Evolutionary conservation across 176 grass and related monocot genomes (phyloP), one percentile per base, ranked within the genome.

Genomic region (Thinopyrum elongatum): DNA sequence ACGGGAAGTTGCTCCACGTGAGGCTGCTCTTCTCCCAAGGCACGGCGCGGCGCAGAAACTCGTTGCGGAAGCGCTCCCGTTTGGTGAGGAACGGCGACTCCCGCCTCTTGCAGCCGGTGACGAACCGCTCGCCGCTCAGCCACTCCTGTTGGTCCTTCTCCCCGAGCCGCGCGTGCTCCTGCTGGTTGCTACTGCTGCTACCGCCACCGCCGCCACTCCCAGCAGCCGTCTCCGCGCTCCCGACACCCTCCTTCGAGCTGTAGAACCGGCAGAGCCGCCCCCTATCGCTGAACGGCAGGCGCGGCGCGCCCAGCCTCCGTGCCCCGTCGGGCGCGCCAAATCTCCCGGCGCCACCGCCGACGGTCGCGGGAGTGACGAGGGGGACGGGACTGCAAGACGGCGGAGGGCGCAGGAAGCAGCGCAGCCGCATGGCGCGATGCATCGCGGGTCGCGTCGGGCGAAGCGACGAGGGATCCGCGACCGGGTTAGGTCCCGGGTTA

Each of bases 141-240:
- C 97, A 98, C 80, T 98, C 97, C 83, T 90, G 88, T 46, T 98
- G 96, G 63, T 98, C 96, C 26, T 88, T 92, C 88, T 98, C 90
- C 62, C 92, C 97, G 41, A 98, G 90, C 79, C 93, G 82, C 76
- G 97, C 90, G 89, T 98, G 97, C 65, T 94, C 93, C 76, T 89
- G 60, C 60, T 93, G 84, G 30, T 51, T 82, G 70, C 84, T 27
- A 16, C 8, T 64, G 3, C 78, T 42, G 10, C 61, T 9, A 6
- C 69, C 46, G n/a, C 85, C 53, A 62, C 79, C 38, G n/a, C 86
- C 27, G 73, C 89, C 64, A 53, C 71, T 68, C 77, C 71, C 70
- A 61, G 13, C 58, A 13, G 70, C 90, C 14, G 76, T 87, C 68
- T 85, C 93, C 29, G 88, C 81, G 84, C 83, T 92, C 46, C 89